These are phyloP conservation scores for Wickerhamomyces kurtzmanii DNA, from an alignment of 805 yeast species.

Conservation along the genomic window DNA sequence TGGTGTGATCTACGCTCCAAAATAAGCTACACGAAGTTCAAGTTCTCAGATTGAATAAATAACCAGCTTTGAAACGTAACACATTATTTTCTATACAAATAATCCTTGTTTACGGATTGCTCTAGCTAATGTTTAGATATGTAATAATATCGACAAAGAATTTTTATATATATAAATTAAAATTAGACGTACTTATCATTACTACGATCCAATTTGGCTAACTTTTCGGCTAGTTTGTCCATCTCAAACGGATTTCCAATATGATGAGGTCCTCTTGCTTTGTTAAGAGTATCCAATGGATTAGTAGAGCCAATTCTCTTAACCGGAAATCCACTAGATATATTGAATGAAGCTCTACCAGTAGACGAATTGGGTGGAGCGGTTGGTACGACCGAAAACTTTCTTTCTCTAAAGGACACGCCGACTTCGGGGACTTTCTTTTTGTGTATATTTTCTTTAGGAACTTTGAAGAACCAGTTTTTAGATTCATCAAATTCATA, in stretches of 20 bases:
- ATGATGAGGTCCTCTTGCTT: conserved; percentile 9
- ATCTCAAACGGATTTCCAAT: conserved; percentile 12
- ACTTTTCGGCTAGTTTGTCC: conserved; percentile 21
- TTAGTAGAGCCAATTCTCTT: conserved; percentile 1
- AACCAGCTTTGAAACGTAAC: too few relatives aligned
- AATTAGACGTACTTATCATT: conserved; percentile 4
- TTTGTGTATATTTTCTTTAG: conserved; percentile 28
- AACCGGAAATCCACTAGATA: conserved; percentile 1
- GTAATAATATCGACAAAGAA: too few relatives aligned
- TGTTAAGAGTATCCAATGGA: conserved; percentile 6
- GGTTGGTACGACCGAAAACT: conserved; percentile 68
- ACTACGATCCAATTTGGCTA: conserved; percentile 13
- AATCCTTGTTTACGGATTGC: too few relatives aligned
- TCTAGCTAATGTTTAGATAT: too few relatives aligned
- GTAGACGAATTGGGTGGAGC: conserved; percentile 36
- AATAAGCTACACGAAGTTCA: conserved; percentile 1
- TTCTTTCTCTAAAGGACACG: conserved; percentile 57
- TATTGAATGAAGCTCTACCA: neutral
- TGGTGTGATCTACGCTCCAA: conserved; percentile 51
- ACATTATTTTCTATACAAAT: too few relatives aligned
- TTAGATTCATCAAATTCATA: conserved; percentile 75
- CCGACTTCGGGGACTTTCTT: conserved; percentile 60
- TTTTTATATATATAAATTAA: too few relatives aligned
- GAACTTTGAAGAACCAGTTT: conserved; percentile 70
- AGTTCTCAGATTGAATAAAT: too few relatives aligned